Conservation (phyloP, 2,329 filamentous ascomycete genomes). For the Aspergillus aculeatus region DNA sequence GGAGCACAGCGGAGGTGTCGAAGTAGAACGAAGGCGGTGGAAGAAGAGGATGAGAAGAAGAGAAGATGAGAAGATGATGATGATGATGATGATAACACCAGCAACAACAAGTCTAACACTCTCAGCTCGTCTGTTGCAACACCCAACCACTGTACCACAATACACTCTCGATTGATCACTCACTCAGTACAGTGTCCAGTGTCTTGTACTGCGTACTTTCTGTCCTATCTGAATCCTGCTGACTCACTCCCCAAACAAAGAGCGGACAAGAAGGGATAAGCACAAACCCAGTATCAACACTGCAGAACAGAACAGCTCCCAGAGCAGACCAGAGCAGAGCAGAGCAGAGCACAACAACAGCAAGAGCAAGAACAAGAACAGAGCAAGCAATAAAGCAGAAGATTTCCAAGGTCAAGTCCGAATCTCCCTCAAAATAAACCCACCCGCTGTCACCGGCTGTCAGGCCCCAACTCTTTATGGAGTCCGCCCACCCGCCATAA, state of each 20-base stretch:
- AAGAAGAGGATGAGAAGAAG: conserved; percentile 22
- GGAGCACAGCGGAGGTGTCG: conserved; percentile 22
- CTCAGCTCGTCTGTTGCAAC: too few species aligned
- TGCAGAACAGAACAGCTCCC: background rate
- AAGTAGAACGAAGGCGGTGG: conserved; percentile 44
- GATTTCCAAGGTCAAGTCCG: too few species aligned
- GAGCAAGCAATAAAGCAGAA: too few species aligned
- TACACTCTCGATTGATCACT: too few species aligned
- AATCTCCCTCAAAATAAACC: background rate
- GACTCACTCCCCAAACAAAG: background rate
- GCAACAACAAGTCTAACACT: too few species aligned
- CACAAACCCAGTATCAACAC: background rate
- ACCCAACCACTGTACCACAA: too few species aligned
- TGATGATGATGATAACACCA: background rate
- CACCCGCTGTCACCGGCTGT: background rate
- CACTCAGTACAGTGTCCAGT: background rate
- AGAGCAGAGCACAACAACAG: background rate
- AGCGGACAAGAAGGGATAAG: background rate
- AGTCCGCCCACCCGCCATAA: background rate
- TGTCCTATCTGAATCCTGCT: background rate
- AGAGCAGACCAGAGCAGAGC: background rate
- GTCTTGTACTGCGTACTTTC: background rate
- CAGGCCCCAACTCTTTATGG: background rate
- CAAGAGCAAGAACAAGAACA: too few species aligned
- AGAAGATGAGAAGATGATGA: background rate